These are phyloP conservation scores for Hypoxylon rickii DNA, from an alignment of 495 filamentous ascomycete species.

Conservation along the genomic window DNA sequence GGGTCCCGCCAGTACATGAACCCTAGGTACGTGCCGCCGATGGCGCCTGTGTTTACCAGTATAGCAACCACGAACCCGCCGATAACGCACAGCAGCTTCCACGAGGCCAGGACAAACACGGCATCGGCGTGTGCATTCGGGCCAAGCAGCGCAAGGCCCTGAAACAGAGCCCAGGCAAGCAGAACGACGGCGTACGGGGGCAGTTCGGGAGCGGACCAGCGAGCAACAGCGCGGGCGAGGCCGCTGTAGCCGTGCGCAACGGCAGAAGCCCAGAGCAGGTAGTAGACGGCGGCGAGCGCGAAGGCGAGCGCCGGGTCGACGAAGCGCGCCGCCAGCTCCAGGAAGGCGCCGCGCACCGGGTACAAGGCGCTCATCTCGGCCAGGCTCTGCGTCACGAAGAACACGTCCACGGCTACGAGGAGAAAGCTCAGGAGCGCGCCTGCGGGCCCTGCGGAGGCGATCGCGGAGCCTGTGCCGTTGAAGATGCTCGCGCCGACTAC, in stretches of 20 bases:
- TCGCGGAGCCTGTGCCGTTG: constrained; percentile 56
- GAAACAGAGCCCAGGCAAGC: constrained; percentile 60
- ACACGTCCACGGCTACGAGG: constrained; percentile 60
- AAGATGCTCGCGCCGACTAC: constrained; percentile 48
- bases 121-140: constrained; percentile 53
- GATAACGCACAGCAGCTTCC: constrained; percentile 48
- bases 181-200: constrained; percentile 60
- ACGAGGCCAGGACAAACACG: constrained; percentile 52
- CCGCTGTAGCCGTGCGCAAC: constrained; percentile 46
- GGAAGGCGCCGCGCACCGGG: constrained; percentile 59
- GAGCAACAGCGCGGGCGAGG: constrained; percentile 31
- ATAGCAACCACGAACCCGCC: constrained; percentile 56
- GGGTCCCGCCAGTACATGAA: constrained; percentile 69
- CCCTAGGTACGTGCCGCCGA: constrained; percentile 49
- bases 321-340: constrained; percentile 62
- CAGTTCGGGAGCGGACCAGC: constrained; percentile 29
- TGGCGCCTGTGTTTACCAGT: constrained; percentile 47
- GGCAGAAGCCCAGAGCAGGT: constrained; percentile 61
- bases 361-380: constrained; percentile 63
- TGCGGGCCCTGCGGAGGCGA: constrained; percentile 56
- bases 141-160: constrained; percentile 45
- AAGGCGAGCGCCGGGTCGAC: constrained; percentile 59
- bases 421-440: constrained; percentile 60
- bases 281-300: constrained; percentile 62
- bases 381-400: constrained; percentile 64